Evolutionary conservation across 768 basidiomycete species (phyloP), one percentile per base, ranked within the genome.

Genomic region (Mycena crocata): DNA sequence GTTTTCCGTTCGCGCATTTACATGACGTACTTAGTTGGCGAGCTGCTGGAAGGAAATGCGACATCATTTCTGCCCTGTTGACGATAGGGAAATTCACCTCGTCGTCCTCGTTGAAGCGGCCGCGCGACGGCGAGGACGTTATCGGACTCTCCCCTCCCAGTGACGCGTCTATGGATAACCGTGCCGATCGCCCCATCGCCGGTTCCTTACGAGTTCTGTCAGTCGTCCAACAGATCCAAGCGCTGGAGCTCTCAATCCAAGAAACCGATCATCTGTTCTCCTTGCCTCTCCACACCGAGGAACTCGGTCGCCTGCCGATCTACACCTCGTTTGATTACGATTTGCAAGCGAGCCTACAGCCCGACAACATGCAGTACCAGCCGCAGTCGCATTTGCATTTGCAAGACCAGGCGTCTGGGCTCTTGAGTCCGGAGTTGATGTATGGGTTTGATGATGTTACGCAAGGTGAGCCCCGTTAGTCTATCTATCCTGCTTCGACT

Each of bases 11-110:
- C 26, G 21, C 30, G n/a, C 3, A 39, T 40, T 14, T 26, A n/a
- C 17, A n/a, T 5, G 34, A 1, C 6, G 44, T 15, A 62, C n/a
- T n/a, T n/a, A n/a, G 62, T 15, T 64, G 40, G 42, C 52, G 62
- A 5, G 35, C 39, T 19, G 62, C 62, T 5, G 54, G 62, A 3
- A 15, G 52, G 14, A 48, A 64, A 15, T 55, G 54, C 42, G 62
- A 64, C 40, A 64, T 64, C 32, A 31, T 64, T 32, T 46, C 31
- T 8, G 54, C 44, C 12, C 32, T 64, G 26, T 32, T 64, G 31
- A 64, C 48, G 21, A 23, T 56, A 8, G 62, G 62, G 28, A 62
- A 44, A 34, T n/a, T n/a, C n/a, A 31, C 21, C 30, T 37, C 35
- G n/a, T 21, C 44, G 15, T 28, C 40, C 40, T 3, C 15, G 40